Evolutionary conservation across 2,329 filamentous ascomycete genomes (phyloP), one percentile per base, ranked within the genome.

Genomic region (Diaporthe helianthi): DNA sequence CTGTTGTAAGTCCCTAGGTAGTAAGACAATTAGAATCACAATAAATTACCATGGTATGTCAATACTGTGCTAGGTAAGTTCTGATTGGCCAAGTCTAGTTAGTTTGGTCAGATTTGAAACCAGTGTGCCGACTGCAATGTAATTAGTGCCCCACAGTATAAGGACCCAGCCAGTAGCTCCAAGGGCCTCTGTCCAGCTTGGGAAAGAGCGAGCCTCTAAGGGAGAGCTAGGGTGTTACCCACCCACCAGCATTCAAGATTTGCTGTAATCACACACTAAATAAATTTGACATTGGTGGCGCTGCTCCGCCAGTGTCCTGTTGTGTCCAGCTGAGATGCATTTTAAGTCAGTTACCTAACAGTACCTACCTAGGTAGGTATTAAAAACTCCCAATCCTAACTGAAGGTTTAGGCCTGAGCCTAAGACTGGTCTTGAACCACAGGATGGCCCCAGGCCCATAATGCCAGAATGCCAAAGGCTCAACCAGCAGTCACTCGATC

Each of bases 11-110:
- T 36, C n/a, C n/a, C n/a, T n/a, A n/a, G n/a, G n/a, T n/a, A 19
- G 44, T 63, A 44, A 63, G 58, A 63, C 58, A 63, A 10, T 36
- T 26, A 47, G 58, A 63, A 44, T 63, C 44, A 49, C 58, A 33
- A 63, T n/a, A 8, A 44, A 5, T 12, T 61, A n/a, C 36, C 8
- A 6, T 51, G 26, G 24, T 9, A 29, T 53, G 6, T 17, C 4
- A 10, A 24, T 24, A 6, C 3, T n/a, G 41, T n/a, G 36, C 51
- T 31, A 44, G 58, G 58, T 29, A 63, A 47, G 41, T 44, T 47
- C 55, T 41, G 26, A 47, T 36, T 60, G 24, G 54, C 38, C 1
- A 10, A 41, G 53, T 55, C 53, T 55, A 17, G 53, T 36, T 29
- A 22, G 41, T 46, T 26, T 46, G 22, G 38, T 24, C 47, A 31